Base-by-base conservation (phyloP, 2,329 filamentous ascomycete species). In the Aspergillus fructus region DNA sequence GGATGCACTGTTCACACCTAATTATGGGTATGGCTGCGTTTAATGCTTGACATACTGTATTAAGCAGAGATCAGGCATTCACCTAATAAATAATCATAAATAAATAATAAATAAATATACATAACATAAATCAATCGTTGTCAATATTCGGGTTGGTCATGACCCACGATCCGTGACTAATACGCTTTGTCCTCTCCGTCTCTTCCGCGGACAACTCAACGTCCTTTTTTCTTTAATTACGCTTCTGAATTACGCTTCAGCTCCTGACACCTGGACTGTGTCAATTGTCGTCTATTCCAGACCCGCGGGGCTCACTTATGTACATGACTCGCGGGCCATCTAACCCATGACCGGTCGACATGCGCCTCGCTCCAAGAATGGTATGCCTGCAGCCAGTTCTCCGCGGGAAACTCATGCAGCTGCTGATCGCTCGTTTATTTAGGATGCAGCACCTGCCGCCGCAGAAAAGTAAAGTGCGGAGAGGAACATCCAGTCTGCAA, bases 381-480 rank as follows among this genome's bases (percentile, higher is more conserved):
- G 73, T 75, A 63, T 30, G 27, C 27, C 40, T 50, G 54, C 40
- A 40, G 17, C 5, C 9, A 40, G 13, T 53, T 46, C 45, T 46
- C 48, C 53, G 53, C 58, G 58, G 60, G 52, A 56, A 49, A 37
- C 42, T 42, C 49, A 46, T 43, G n/a, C 49, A 33, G 37, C 53
- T 58, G 40, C 52, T 59, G 48, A 50, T 39, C 49, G 27, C 9
- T 50, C 21, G 30, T 23, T 43, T 48, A 7, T 45, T 19, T 56
- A 75, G 73, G 72, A 59, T 76, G 73, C 66, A 71, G 68, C 55
- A 76, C 73, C 53, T 76, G 73, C 59, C 69, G 70, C 56, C 69
- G 67, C 57, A 68, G 70, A 43, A 72, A 72, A 57, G 70, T 72
- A n/a, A 72, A 71, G 64, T 72, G 70, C 51, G 70, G 68, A 30